A percentile compares a stretch with the other conserved stretches of the same genome.
These are phyloP conservation scores for Chytriomyces confervae DNA, from an alignment of 192 early-diverging fungal species.

Conservation along the genomic window DNA sequence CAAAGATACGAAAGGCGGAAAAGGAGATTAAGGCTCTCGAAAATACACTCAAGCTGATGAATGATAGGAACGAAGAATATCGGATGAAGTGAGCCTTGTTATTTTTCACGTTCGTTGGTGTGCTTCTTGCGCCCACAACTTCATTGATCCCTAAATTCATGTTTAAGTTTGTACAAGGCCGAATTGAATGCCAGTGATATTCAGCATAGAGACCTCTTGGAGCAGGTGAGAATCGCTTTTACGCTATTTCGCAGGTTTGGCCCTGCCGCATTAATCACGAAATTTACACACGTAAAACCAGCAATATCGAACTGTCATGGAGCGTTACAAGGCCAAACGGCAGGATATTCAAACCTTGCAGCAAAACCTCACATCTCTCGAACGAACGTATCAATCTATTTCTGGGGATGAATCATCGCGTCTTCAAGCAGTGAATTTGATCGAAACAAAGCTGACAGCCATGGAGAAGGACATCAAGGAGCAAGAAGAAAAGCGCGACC, in stretches of 20 bases:
- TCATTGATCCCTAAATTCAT: conserved; percentile 7
- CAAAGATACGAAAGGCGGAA: conserved; percentile 63
- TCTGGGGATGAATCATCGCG: conserved; percentile 49
- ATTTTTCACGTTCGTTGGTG: conserved; percentile 14
- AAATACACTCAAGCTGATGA: conserved; percentile 67
- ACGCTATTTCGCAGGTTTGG: neutral
- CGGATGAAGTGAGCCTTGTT: conserved; percentile 53
- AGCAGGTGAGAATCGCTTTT: conserved; percentile 54
- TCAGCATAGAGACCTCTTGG: conserved; percentile 64
- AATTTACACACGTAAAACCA: conserved; percentile 16
- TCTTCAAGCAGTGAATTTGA: conserved; percentile 45
- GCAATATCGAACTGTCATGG: conserved; percentile 64
- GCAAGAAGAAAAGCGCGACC: conserved; percentile 53
- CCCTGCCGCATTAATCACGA: conserved; percentile 3
- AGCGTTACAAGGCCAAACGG: conserved; percentile 59
- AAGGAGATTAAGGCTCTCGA: conserved; percentile 70
- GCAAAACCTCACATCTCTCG: conserved; percentile 44
- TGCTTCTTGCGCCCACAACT: neutral
- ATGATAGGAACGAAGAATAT: conserved; percentile 63
- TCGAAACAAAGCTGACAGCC: conserved; percentile 50
- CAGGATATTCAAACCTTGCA: conserved; percentile 58
- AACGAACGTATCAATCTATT: conserved; percentile 38
- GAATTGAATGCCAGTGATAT: conserved; percentile 60
- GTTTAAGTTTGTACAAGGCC: conserved; percentile 56
- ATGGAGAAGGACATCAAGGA: conserved; percentile 54